Base-by-base conservation (phyloP, 345 rosid genomes). In the Cardamine occulta region DNA sequence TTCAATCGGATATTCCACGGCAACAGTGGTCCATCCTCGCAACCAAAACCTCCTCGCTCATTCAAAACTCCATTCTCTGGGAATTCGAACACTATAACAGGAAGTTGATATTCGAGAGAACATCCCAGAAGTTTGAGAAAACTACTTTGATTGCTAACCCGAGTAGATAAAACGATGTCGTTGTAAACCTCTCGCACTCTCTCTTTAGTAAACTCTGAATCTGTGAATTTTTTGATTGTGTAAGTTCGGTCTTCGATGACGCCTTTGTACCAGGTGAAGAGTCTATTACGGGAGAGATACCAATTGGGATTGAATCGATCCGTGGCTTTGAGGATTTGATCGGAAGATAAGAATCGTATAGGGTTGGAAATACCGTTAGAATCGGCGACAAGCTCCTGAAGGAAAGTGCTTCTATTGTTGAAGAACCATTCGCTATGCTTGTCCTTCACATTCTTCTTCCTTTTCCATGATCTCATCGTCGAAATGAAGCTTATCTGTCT, bases 251-350 rank as follows among this genome's bases (percentile, higher is more conserved):
- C 71, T 48, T 66, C 60, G 29, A 66, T 66, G 0, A 32, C 13
- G 29, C 60, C 34, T 0, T 21, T 66, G 47, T 51, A 52, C 49
- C 61, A 67, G 0, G 24, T 49, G 11, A 48, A 48, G 56, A n/a
- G 14, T 18, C 56, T 54, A n/a, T 29, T 56, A 64, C 28, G 44
- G 48, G 57, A 31, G 10, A 51, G 3, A 2, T 0, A 21, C 14
- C 8, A 23, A 13, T 9, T 35, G 9, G 62, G 23, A 53, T 15
- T 8, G 35, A 68, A 68, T 6, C 10, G 29, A 18, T 67, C 5
- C 6, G 62, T 68, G 49, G 72, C 72, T n/a, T 23, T 52, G 34
- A 68, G 51, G 72, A 68, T 68, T 53, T 67, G 72, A 19, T 52
- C 52, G n/a, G 73, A 68, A 23, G 63, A 54, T n/a, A 54, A 68